Evolutionary conservation across 2,329 filamentous ascomycete species (phyloP).

Genomic region (Xylaria sp.): DNA sequence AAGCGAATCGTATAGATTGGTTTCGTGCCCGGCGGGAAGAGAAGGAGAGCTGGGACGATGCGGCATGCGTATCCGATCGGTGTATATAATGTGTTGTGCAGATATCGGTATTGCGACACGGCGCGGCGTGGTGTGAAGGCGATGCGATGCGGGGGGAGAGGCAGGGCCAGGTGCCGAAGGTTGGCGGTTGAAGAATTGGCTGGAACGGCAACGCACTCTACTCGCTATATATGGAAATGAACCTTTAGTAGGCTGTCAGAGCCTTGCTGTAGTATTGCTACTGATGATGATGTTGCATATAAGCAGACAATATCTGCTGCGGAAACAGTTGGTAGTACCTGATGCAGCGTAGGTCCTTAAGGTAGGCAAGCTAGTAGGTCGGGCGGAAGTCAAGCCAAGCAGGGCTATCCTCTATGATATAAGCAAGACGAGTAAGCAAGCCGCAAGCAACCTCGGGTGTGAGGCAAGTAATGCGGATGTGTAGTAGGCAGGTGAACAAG

Average conservation of each 20-base stretch:
- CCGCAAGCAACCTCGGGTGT: no score
- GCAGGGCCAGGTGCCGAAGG: constrained; percentile 17
- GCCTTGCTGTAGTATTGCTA: not conserved
- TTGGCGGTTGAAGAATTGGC: constrained; percentile 5
- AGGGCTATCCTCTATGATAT: no score
- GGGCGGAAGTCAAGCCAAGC: no score
- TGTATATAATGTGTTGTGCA: constrained; percentile 17
- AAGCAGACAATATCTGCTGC: not conserved
- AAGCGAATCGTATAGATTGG: not conserved
- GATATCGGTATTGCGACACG: not conserved
- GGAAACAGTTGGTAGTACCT: not conserved
- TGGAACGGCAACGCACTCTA: constrained; percentile 1
- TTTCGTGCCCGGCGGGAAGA: not conserved
- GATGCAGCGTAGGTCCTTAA: not conserved
- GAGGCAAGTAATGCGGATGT: no score
- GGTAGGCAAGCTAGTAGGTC: not conserved
- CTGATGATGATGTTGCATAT: not conserved
- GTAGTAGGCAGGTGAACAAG: no score
- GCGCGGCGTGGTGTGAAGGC: not conserved
- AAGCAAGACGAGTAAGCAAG: not conserved
- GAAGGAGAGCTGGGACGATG: not conserved
- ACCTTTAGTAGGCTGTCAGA: not conserved
- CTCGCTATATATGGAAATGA: constrained; percentile 11
- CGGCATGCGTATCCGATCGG: constrained; percentile 18
- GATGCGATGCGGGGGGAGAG: constrained; percentile 19